Percentiles rank a stretch among this genome's conserved stretches.
Conservation (phyloP, 306 rosid species). For the Echinosophora koreensis region DNA sequence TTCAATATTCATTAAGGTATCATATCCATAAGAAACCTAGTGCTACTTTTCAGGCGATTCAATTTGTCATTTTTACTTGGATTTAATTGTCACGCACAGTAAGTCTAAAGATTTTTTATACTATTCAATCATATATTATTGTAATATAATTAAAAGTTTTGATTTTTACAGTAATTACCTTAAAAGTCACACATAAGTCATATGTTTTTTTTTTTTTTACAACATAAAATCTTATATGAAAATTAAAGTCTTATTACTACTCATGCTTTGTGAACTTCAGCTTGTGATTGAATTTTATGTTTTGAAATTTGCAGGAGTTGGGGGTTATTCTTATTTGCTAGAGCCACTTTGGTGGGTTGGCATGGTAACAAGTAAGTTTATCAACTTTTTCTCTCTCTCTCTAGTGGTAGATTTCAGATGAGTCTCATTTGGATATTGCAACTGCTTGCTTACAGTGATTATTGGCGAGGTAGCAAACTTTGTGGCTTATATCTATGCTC, state of each 20-base stretch:
- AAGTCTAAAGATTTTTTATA: too few relatives aligned
- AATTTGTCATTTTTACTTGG: neutral
- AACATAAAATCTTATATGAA: too few relatives aligned
- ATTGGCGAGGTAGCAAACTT: constrained; percentile 91
- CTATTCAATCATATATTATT: too few relatives aligned
- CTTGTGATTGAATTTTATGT: constrained; percentile 21
- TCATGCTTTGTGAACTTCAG: neutral
- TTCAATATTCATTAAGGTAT: too few relatives aligned
- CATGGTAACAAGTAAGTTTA: constrained; percentile 87
- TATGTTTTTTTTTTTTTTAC: too few relatives aligned
- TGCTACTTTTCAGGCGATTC: too few relatives aligned
- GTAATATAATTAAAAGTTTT: too few relatives aligned
- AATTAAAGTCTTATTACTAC: neutral
- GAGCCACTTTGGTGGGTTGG: constrained; percentile 99
- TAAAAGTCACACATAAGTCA: too few relatives aligned
- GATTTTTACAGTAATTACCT: too few relatives aligned
- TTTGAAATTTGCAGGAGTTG: constrained; percentile 63
- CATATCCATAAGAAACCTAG: too few relatives aligned
- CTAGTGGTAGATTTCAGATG: constrained; percentile 5
- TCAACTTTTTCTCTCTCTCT: constrained; percentile 13
- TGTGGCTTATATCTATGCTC: constrained; percentile 91
- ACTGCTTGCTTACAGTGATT: constrained; percentile 70
- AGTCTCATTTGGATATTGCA: constrained; percentile 34
- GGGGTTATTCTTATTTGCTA: constrained; percentile 83
- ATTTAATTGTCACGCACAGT: too few relatives aligned